phyloP scores from a whole-genome alignment of 345 rosid genomes.

The Linum lewisii region DNA sequence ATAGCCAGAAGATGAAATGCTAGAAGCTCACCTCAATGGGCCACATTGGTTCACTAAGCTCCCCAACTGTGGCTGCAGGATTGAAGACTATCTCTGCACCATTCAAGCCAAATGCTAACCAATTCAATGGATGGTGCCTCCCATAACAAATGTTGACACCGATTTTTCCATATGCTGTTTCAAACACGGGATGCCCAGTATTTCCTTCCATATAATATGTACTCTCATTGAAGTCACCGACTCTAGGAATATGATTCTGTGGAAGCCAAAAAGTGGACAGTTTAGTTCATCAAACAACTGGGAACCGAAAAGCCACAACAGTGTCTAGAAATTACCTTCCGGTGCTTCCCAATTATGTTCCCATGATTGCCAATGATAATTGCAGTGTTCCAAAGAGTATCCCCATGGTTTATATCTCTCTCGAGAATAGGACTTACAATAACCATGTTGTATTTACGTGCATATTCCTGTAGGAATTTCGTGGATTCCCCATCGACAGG shows the following conservation, averaged over 20 bases:
- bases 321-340: slow-evolving; percentile 45
- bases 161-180: slow-evolving; percentile 79
- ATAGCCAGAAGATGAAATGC: background rate
- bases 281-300: slow-evolving; percentile 1
- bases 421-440: slow-evolving; percentile 85
- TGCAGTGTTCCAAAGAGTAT: slow-evolving; percentile 90
- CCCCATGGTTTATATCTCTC: slow-evolving; percentile 84
- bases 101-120: slow-evolving; percentile 94
- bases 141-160: slow-evolving; percentile 91
- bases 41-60: slow-evolving; percentile 99
- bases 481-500: slow-evolving; percentile 82
- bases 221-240: slow-evolving; percentile 97
- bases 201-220: slow-evolving; percentile 98
- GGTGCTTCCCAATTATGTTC: slow-evolving; percentile 83
- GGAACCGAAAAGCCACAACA: slow-evolving; percentile 1
- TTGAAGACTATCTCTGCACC: slow-evolving; percentile 98
- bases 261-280: slow-evolving; percentile 10
- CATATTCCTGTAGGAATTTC: slow-evolving; percentile 67
- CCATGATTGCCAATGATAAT: slow-evolving; percentile 80
- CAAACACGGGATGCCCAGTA: slow-evolving; percentile 93
- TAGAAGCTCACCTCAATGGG: slow-evolving; percentile 65
- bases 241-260: slow-evolving; percentile 97
- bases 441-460: slow-evolving; percentile 75
- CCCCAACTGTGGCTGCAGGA: slow-evolving; percentile 98
- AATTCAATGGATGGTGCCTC: slow-evolving; percentile 91